Conservation (phyloP, 768 basidiomycete genomes). For the Lactarius hatsudake region DNA sequence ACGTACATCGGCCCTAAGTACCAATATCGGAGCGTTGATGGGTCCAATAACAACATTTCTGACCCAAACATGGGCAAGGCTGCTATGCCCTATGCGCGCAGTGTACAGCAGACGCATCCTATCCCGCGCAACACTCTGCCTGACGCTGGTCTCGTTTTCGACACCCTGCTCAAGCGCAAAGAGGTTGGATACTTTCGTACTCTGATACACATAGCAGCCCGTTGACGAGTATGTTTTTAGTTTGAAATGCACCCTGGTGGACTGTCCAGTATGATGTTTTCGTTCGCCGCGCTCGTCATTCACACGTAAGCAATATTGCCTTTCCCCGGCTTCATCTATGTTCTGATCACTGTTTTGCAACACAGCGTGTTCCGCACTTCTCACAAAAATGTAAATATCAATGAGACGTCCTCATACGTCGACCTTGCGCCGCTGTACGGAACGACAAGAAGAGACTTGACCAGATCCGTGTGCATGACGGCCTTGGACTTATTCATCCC, state of each 20-base stretch:
- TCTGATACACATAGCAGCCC: no score
- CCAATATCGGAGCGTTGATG: constrained; percentile 73
- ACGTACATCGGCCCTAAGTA: constrained; percentile 65
- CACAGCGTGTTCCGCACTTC: constrained; percentile 79
- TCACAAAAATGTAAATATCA: constrained; percentile 61
- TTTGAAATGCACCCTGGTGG: constrained; percentile 76
- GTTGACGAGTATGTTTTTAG: constrained; percentile 36
- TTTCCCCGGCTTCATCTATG: not conserved
- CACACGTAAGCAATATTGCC: constrained; percentile 49
- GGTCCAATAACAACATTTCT: constrained; percentile 69
- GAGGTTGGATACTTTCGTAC: constrained; percentile 41
- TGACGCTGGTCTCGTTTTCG: constrained; percentile 77
- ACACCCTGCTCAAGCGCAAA: constrained; percentile 71
- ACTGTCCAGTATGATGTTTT: constrained; percentile 75
- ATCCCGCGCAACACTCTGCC: constrained; percentile 68
- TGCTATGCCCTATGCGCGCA: constrained; percentile 76
- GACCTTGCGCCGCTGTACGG: constrained; percentile 86
- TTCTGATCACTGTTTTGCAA: constrained; percentile 11
- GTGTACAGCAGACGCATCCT: constrained; percentile 67
- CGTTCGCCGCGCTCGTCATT: constrained; percentile 79
- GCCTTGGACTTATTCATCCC: constrained; percentile 62
- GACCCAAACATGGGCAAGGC: constrained; percentile 75
- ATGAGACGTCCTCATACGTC: constrained; percentile 85
- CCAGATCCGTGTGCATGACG: constrained; percentile 54
- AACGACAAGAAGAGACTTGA: constrained; percentile 60